phyloP scores from a whole-genome alignment of 495 filamentous ascomycete species.

The Penicillium soppii region DNA sequence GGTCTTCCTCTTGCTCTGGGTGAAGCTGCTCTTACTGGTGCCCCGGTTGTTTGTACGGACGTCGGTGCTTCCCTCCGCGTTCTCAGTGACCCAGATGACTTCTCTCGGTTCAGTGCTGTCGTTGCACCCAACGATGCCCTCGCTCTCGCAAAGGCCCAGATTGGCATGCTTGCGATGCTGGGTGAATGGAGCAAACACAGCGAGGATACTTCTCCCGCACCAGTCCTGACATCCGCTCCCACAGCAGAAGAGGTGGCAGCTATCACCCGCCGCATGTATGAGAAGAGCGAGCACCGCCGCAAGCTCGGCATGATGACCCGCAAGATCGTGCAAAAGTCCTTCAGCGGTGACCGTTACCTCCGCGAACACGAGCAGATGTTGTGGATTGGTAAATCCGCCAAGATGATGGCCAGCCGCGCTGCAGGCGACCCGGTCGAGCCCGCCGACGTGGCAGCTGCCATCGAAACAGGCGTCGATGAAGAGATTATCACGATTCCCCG shows the following conservation, averaged over 20 bases:
- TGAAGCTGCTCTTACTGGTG: conserved; percentile 63
- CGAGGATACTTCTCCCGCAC: conserved; percentile 43
- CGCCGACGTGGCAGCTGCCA: conserved; percentile 24
- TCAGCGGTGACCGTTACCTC: conserved; percentile 61
- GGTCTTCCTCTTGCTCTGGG: conserved; percentile 65
- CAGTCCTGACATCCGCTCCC: conserved; percentile 49
- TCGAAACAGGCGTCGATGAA: conserved; percentile 35
- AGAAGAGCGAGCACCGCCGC: conserved; percentile 56
- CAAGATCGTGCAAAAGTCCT: conserved; percentile 59
- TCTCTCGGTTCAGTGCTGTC: conserved; percentile 58
- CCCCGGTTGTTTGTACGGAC: conserved; percentile 64
- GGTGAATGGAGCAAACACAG: conserved; percentile 59
- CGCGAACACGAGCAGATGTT: conserved; percentile 71
- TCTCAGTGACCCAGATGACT: conserved; percentile 59
- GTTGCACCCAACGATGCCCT: conserved; percentile 63
- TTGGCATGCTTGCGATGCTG: conserved; percentile 58
- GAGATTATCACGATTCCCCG: conserved; percentile 42
- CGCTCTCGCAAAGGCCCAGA: conserved; percentile 59
- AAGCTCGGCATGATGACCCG: conserved; percentile 61
- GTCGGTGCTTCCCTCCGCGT: conserved; percentile 63
- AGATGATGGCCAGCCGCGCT: conserved; percentile 36
- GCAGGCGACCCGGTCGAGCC: conserved; percentile 28
- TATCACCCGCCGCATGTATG: conserved; percentile 61
- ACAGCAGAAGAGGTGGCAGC: conserved; percentile 50
- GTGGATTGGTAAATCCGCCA: conserved; percentile 57